Evolutionary conservation across 2,329 filamentous ascomycete species (phyloP), one percentile per base, ranked within the genome.

Genomic region (Scytalidium lignicola): DNA sequence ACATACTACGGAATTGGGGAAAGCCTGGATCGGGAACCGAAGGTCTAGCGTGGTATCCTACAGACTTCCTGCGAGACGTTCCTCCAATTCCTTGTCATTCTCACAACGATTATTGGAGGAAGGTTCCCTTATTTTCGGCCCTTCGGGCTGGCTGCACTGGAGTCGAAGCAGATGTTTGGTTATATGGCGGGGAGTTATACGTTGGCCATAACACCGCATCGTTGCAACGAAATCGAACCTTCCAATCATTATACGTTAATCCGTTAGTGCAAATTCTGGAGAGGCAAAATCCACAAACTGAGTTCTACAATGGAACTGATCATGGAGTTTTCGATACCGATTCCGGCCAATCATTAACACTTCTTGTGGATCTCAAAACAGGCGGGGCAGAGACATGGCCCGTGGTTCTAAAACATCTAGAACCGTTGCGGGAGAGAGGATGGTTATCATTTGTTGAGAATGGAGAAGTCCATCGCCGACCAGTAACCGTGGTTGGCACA

Each of bases 351-450:
- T 74, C 79, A 0, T 65, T 88, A 1, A 71, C 79, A 4, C 72
- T 90, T 3, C 72, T 90, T 3, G 74, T 90, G 23, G 86, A 90
- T 63, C 69, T 90, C 61, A 90, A 90, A 66, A 82, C 75, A 2
- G 63, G 73, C 21, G 77, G 75, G 1, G 60, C 65, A 3, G 64
- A 70, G 19, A 79, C 76, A 1, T 82, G 77, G 69, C 72, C 72
- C 0, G 65, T 74, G 43, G 74, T 85, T 0, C 55, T 78, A 15
- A 60, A 69, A 26, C 76, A 83, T 49, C 71, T 88, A 0, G 68
- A 79, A 48, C 76, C 82, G 2, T 70, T 89, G 6, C 72, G 82
- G 3, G 67, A 77, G 39, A 71, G 69, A 39, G 75, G 75, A n/a
- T 88, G 75, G 73, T 63, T 85, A 18, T 76, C 72, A 12, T 73